phyloP scores from a whole-genome alignment of 148 eudicot species.

The Persicaria tinctoria region DNA sequence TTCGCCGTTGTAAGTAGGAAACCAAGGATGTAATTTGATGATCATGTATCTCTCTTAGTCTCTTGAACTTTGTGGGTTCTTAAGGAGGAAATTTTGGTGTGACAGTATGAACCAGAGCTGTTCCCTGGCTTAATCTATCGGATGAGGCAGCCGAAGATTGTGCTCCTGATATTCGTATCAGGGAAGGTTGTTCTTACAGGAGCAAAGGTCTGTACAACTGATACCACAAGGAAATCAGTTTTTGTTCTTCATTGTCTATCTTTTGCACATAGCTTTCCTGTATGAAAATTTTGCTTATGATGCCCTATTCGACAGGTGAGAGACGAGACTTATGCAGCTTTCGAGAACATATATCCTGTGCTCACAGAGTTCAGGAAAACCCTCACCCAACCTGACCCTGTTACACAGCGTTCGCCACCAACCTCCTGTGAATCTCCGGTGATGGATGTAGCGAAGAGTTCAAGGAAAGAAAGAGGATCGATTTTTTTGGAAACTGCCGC shows the following conservation, averaged over 20 bases:
- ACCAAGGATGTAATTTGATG: too few relatives aligned
- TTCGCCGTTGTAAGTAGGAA: constrained; percentile 64
- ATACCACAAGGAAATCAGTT: too few relatives aligned
- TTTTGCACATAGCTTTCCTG: background rate
- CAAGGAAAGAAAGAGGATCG: too few relatives aligned
- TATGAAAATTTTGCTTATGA: background rate
- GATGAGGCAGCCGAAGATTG: constrained; percentile 90
- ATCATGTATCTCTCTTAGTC: too few relatives aligned
- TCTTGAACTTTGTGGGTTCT: too few relatives aligned
- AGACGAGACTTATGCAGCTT: constrained; percentile 80
- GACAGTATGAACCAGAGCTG: constrained; percentile 90
- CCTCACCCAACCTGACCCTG: constrained; percentile 29
- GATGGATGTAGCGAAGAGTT: too few relatives aligned
- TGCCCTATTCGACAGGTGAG: constrained; percentile 47
- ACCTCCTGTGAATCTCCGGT: too few relatives aligned
- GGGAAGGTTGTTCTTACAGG: constrained; percentile 95
- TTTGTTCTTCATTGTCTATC: background rate
- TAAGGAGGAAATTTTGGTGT: background rate
- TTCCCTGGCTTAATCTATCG: constrained; percentile 92
- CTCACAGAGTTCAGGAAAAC: constrained; percentile 69
- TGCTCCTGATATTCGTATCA: constrained; percentile 80
- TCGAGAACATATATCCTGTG: constrained; percentile 93
- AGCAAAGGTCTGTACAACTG: constrained; percentile 53
- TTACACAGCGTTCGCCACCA: too few relatives aligned
- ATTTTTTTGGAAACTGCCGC: too few relatives aligned